Evolutionary conservation across 352 stramenopile genomes (phyloP).

Genomic region (Globisporangium perplexum): DNA sequence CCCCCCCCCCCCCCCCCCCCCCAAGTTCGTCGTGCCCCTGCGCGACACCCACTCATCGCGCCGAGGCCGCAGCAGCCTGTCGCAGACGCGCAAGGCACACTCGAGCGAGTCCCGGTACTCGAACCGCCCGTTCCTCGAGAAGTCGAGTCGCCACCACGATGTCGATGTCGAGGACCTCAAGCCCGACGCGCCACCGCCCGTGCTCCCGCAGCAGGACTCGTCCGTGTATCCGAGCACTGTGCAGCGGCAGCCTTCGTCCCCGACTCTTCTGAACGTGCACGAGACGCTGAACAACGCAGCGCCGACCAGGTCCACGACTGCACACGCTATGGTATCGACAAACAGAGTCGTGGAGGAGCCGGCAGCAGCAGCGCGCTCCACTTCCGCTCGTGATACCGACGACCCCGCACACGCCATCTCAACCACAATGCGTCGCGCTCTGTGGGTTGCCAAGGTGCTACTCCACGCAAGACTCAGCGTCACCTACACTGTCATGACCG

Average conservation of each 20-base stretch:
- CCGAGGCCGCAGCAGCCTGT: constrained; percentile 3
- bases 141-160: constrained; percentile 17
- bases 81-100: constrained; percentile 17
- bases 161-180: constrained; percentile 15
- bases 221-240: constrained; percentile 10
- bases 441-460: neutral
- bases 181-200: neutral
- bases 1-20: too few species aligned
- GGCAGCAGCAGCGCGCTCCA: neutral
- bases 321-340: neutral
- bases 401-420: neutral
- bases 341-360: neutral
- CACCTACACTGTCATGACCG: neutral
- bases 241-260: neutral
- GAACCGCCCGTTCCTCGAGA: constrained; percentile 22
- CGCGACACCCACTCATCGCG: constrained; percentile 2
- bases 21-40: constrained; percentile 7
- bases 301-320: neutral
- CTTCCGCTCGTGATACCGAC: neutral
- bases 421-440: neutral
- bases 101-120: constrained; percentile 29
- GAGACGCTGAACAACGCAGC: neutral
- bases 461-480: neutral
- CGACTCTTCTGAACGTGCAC: neutral
- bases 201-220: neutral